These are phyloP conservation scores for Groenewaldozyma auringiensis DNA, from an alignment of 1,139 yeast species.

Conservation along the genomic window DNA sequence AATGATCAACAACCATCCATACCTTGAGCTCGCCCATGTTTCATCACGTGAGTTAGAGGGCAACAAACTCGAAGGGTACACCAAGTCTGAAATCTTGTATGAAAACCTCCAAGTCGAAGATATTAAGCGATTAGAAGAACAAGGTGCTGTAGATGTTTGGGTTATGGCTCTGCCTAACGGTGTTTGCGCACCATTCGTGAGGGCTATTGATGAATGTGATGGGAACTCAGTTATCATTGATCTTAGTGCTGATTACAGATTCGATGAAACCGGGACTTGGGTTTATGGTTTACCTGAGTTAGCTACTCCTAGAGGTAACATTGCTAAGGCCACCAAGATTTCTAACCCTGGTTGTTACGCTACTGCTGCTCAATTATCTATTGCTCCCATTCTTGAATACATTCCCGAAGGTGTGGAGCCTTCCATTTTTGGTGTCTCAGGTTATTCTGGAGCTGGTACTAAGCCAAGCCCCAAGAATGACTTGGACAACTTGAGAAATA, in stretches of 20 bases:
- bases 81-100: slow-evolving; percentile 69
- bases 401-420: slow-evolving; percentile 54
- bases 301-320: slow-evolving; percentile 52
- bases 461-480: slow-evolving; percentile 97
- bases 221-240: slow-evolving; percentile 74
- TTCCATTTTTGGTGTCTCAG: slow-evolving; percentile 87
- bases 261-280: slow-evolving; percentile 85
- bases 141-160: slow-evolving; percentile 86
- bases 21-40: slow-evolving; percentile 80
- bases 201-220: slow-evolving; percentile 69
- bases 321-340: slow-evolving; percentile 71
- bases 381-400: slow-evolving; percentile 68
- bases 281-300: slow-evolving; percentile 80
- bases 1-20: slow-evolving; percentile 80
- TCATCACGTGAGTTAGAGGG: slow-evolving; percentile 94
- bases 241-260: slow-evolving; percentile 91
- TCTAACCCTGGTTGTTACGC: slow-evolving; percentile 99
- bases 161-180: slow-evolving; percentile 99
- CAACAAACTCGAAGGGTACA: slow-evolving; percentile 77
- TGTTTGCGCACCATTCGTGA: slow-evolving; percentile 94
- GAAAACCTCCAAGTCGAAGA: slow-evolving; percentile 86
- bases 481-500: slow-evolving; percentile 59
- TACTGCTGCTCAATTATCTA: slow-evolving; percentile 91
- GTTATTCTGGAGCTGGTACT: slow-evolving; percentile 98
- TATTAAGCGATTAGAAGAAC: slow-evolving; percentile 65